A percentile compares a stretch with the other conserved stretches of the same genome.
Conservation (phyloP, 768 basidiomycete species). For the Neoboletus brunneissimus region DNA sequence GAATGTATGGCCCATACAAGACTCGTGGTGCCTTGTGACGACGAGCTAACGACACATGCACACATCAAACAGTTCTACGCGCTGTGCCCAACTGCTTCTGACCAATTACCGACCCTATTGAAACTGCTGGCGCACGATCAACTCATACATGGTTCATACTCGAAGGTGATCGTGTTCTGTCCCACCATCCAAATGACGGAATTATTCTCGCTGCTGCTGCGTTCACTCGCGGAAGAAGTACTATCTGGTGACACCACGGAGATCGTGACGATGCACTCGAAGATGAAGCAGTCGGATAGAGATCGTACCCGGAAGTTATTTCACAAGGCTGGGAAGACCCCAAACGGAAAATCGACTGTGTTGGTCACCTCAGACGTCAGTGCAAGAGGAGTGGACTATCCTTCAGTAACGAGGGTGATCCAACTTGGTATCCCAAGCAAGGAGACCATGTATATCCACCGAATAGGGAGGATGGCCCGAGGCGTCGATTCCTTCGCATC, state of each 20-base stretch:
- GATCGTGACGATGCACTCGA: conserved; percentile 83
- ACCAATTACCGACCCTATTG: conserved; percentile 78
- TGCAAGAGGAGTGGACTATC: conserved; percentile 87
- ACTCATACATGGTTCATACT: conserved; percentile 57
- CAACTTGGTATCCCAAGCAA: conserved; percentile 80
- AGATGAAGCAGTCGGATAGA: conserved; percentile 37
- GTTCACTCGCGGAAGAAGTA: conserved; percentile 39
- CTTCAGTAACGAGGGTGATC: conserved; percentile 83
- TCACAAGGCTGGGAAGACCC: conserved; percentile 4
- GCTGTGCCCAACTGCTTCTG: conserved; percentile 55
- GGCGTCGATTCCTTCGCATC: conserved; percentile 48
- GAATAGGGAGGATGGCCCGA: conserved; percentile 83
- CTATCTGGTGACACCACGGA: conserved; percentile 56
- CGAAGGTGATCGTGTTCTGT: conserved; percentile 81
- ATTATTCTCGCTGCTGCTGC: conserved; percentile 64
- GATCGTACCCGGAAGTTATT: conserved; percentile 26
- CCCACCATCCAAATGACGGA: conserved; percentile 84
- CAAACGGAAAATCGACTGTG: conserved; percentile 46
- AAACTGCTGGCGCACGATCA: conserved; percentile 88
- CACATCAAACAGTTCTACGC: conserved; percentile 85
- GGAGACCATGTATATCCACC: conserved; percentile 77
- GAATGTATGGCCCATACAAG: not conserved
- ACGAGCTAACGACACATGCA: conserved; percentile 52
- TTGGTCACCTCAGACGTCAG: conserved; percentile 88
- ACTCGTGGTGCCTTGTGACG: not conserved